These are phyloP conservation scores for Solanum habrochaites DNA, from an alignment of 257 asterid species.

Conservation along the genomic window DNA sequence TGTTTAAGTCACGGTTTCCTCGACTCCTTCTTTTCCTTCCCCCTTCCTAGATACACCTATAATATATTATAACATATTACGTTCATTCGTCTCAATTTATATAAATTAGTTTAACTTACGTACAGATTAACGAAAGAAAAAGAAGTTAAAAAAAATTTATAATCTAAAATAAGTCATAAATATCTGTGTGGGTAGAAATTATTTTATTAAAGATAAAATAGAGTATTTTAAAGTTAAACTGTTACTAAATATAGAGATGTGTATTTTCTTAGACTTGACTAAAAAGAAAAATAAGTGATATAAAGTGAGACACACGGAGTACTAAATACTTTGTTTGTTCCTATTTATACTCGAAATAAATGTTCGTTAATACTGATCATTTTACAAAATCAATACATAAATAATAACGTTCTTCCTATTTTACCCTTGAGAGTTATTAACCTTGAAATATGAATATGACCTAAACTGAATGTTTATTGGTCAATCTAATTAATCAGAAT, in stretches of 20 bases:
- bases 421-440: neutral
- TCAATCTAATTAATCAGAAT: neutral
- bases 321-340: neutral
- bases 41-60: neutral
- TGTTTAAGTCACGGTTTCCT: constrained; percentile 18
- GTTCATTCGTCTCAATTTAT: neutral
- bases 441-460: neutral
- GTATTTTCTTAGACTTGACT: too few relatives aligned
- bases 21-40: neutral
- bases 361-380: too few relatives aligned
- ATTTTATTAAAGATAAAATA: too few relatives aligned
- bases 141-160: rapidly evolving
- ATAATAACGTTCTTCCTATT: too few relatives aligned
- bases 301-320: neutral
- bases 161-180: too few relatives aligned
- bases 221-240: too few relatives aligned
- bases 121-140: rapidly evolving
- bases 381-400: neutral
- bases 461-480: neutral
- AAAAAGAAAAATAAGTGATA: too few relatives aligned
- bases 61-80: neutral
- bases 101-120: too few relatives aligned
- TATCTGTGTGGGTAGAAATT: too few relatives aligned
- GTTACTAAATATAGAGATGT: too few relatives aligned
- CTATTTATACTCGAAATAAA: neutral